These are phyloP conservation scores for Phytophthora crassamura DNA, from an alignment of 352 stramenopile genomes.

Conservation along the genomic window DNA sequence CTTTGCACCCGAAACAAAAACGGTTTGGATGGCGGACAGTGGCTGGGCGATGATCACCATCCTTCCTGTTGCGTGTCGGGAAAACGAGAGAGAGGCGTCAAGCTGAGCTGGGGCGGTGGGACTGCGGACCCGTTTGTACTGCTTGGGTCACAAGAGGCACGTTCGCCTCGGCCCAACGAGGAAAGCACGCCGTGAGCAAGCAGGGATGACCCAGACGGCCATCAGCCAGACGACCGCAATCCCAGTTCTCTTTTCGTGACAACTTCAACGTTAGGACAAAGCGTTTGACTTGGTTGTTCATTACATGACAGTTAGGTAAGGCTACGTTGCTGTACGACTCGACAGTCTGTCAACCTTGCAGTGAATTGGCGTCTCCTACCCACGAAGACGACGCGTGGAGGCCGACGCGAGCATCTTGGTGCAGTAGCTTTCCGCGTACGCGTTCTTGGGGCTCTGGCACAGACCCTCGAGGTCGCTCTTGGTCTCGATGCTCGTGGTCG, in stretches of 20 bases:
- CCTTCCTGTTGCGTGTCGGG: neutral
- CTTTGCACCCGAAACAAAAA: neutral
- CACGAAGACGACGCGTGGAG: slow-evolving; percentile 27
- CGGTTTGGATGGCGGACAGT: slow-evolving; percentile 15
- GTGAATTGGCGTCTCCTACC: slow-evolving; percentile 10
- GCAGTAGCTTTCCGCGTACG: slow-evolving; percentile 48
- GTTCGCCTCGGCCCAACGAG: no score
- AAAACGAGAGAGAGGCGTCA: slow-evolving; percentile 9
- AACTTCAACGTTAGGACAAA: slow-evolving; percentile 4
- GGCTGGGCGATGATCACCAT: slow-evolving; percentile 21
- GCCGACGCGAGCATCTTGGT: slow-evolving; percentile 39
- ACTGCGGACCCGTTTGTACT: slow-evolving; percentile 4
- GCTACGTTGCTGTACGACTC: slow-evolving; percentile 7
- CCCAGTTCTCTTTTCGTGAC: no score
- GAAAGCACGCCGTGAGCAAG: no score
- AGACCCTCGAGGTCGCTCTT: slow-evolving; percentile 38
- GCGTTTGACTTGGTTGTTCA: slow-evolving; percentile 4
- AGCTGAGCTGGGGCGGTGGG: slow-evolving; percentile 1
- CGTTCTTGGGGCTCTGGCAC: slow-evolving; percentile 38
- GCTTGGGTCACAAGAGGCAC: neutral
- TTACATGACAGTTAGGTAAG: slow-evolving; percentile 8
- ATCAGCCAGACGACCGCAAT: no score
- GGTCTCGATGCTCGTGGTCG: slow-evolving; percentile 39
- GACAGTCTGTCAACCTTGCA: neutral
- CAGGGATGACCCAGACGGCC: no score